Evolutionary conservation across 78 protist species (phyloP).

Genomic region (Ministeria vibrans): DNA sequence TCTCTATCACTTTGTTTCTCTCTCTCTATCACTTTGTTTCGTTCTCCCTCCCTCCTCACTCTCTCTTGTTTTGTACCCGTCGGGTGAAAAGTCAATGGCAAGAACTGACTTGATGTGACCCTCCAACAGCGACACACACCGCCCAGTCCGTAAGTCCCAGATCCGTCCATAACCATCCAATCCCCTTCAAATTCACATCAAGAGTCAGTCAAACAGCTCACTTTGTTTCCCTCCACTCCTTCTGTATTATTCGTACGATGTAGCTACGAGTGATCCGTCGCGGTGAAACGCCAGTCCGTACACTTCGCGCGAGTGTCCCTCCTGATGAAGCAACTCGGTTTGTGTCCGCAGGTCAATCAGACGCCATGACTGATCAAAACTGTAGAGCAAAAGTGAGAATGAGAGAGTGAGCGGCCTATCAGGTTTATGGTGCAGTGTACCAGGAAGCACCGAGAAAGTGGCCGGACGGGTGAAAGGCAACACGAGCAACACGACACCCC

Average conservation of each 20-base stretch:
- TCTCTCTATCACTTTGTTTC: too few species aligned
- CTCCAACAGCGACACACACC: conserved; percentile 35
- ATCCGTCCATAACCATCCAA: conserved; percentile 45
- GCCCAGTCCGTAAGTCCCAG: conserved; percentile 76
- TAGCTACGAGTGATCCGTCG: conserved; percentile 59
- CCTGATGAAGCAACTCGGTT: conserved; percentile 48
- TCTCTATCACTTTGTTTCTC: too few species aligned
- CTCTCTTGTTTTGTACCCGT: too few species aligned
- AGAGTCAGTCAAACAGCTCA: too few species aligned
- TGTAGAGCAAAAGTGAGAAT: too few species aligned
- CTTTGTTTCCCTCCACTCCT: too few species aligned
- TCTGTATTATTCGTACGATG: too few species aligned
- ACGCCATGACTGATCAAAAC: conserved; percentile 57
- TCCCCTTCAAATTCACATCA: conserved; percentile 21
- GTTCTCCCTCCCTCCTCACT: too few species aligned
- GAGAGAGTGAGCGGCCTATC: too few species aligned
- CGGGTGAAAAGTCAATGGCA: conserved; percentile 57
- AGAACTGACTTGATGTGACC: conserved; percentile 66
- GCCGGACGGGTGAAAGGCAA: conserved; percentile 22
- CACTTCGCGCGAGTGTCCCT: conserved; percentile 58
- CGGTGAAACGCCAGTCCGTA: conserved; percentile 50
- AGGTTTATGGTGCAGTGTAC: too few species aligned
- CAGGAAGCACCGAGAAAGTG: not conserved
- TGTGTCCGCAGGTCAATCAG: conserved; percentile 50
- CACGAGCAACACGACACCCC: not conserved